Base-by-base conservation (phyloP, 805 yeast genomes). In the Cyberlindnera sargentensis region DNA sequence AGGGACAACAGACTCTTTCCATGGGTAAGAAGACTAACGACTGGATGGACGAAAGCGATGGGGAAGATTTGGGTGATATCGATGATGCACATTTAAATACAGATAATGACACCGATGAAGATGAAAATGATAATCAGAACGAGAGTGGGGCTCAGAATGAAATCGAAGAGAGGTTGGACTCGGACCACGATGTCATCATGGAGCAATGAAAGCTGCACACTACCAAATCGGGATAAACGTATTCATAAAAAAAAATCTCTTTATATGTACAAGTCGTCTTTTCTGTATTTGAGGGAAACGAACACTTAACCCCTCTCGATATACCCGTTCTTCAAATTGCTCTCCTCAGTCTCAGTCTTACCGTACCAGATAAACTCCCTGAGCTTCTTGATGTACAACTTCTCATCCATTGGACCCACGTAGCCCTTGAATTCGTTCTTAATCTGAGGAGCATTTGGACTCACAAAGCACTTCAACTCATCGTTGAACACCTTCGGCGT, bases 281-380 rank as follows among this genome's bases (percentile, higher is more conserved):
- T 25, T 27, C 11, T 8, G 9, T 20, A 24, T 20, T 34, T 15
- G 11, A 34, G 7, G 8, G n/a, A 6, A 32, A 11, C 8, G 3
- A 9, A 32, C 5, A 5, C 11, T 34, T 31, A 62, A 49, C 65
- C 65, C 52, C 65, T 60, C 48, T 62, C 65, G 11, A 58, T 46
- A 42, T 59, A 56, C 35, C 46, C 47, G 30, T 49, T 45, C 36
- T 48, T 51, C 25, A 51, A 40, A 30, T 48, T 51, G 5, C 57
- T 47, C 20, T 57, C 64, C 35, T 56, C 62, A 7, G 63, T 58
- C 58, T 73, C 71, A 46, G 78, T 65, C 39, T 69, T 66, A 1
- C 98, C 98, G 44, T 78, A 68, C 61, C 79, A 84, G 20, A 93
- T 75, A 60, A 78, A 93, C 53, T 86, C 87, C 57, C 75, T 76